Percentiles rank a stretch among this genome's conserved stretches.
These are phyloP conservation scores for Coix lacrymajobi DNA, from an alignment of 176 grass and related monocot genomes.

Conservation along the genomic window DNA sequence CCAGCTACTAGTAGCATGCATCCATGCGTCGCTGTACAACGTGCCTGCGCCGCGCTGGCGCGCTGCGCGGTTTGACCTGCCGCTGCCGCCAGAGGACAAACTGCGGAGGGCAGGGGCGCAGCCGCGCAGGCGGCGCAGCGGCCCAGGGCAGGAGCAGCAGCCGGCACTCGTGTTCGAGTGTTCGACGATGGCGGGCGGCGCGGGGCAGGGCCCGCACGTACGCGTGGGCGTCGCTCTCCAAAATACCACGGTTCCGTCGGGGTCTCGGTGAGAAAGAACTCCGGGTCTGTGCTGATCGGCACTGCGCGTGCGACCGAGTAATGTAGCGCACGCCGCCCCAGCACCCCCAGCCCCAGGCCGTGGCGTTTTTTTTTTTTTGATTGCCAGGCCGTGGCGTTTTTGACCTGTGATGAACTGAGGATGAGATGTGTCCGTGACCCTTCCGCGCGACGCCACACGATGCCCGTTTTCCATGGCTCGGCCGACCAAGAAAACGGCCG, in stretches of 20 bases:
- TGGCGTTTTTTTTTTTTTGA: not conserved
- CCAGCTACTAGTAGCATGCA: not conserved
- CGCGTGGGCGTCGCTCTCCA: not conserved
- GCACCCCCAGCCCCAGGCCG: not conserved
- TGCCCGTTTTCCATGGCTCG: not conserved
- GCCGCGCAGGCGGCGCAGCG: no score
- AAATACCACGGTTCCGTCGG: not conserved
- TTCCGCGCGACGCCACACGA: not conserved
- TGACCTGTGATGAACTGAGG: not conserved
- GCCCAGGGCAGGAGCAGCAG: no score
- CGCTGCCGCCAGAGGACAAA: not conserved
- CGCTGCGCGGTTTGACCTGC: constrained; percentile 3
- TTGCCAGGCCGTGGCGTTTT: not conserved
- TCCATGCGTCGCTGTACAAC: not conserved
- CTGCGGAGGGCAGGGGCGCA: not conserved
- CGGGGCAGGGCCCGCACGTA: no score
- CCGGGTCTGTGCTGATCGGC: not conserved
- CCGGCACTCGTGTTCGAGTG: no score
- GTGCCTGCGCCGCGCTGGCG: not conserved
- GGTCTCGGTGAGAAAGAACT: not conserved
- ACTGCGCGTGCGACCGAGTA: not conserved
- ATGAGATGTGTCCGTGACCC: not conserved
- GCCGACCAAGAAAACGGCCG: constrained; percentile 29
- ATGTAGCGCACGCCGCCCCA: not conserved
- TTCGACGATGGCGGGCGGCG: no score